Evolutionary conservation across 805 yeast species (phyloP).

Genomic region (Ogataea glucozyma): DNA sequence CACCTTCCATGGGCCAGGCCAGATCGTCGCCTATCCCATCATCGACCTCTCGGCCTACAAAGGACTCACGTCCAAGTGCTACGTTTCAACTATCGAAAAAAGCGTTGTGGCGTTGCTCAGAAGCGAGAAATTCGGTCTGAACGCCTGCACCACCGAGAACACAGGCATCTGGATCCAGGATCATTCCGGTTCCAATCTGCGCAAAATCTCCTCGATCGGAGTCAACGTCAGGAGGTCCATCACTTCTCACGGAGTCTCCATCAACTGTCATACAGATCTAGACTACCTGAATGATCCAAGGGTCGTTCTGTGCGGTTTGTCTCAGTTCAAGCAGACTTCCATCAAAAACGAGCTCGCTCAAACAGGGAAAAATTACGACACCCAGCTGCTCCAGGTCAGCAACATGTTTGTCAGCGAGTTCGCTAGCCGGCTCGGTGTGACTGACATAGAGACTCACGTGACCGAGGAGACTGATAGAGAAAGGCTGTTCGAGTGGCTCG

Average conservation of each 20-base stretch:
- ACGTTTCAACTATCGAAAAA: slow-evolving; percentile 47
- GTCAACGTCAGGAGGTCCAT: slow-evolving; percentile 80
- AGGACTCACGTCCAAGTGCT: slow-evolving; percentile 52
- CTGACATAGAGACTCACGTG: slow-evolving; percentile 9
- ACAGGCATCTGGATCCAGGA: slow-evolving; percentile 84
- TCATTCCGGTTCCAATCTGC: slow-evolving; percentile 25
- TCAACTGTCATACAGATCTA: slow-evolving; percentile 76
- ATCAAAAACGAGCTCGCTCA: slow-evolving; percentile 35
- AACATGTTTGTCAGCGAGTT: slow-evolving; percentile 45
- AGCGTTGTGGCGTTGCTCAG: slow-evolving; percentile 32
- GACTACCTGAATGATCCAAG: slow-evolving; percentile 59
- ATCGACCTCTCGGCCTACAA: slow-evolving; percentile 64
- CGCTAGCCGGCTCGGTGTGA: slow-evolving; percentile 39
- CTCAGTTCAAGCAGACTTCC: slow-evolving; percentile 58
- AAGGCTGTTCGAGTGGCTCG: slow-evolving; percentile 8
- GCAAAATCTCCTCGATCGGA: slow-evolving; percentile 87
- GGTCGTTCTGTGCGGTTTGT: slow-evolving; percentile 84
- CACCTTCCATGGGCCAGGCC: slow-evolving; percentile 97
- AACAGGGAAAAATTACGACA: slow-evolving; percentile 18
- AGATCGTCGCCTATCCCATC: slow-evolving; percentile 80
- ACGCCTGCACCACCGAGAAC: slow-evolving; percentile 56
- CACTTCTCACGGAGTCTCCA: slow-evolving; percentile 86
- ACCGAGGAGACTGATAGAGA: neutral
- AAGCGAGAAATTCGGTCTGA: slow-evolving; percentile 36
- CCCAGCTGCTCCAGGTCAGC: slow-evolving; percentile 38